Evolutionary conservation across 2,329 filamentous ascomycete species (phyloP).

Genomic region (Xylaria multiplex): DNA sequence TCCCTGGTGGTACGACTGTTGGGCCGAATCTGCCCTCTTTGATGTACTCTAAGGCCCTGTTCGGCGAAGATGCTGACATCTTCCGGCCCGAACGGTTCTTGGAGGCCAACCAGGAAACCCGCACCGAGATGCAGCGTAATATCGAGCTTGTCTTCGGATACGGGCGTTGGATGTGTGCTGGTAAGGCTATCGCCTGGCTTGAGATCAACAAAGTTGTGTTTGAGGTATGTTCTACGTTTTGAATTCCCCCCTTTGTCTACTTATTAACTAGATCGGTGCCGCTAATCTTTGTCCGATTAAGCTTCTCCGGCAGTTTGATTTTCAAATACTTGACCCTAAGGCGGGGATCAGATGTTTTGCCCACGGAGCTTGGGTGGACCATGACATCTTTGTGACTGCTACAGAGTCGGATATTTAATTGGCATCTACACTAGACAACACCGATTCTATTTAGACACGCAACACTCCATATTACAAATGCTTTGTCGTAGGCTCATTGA

Average conservation of each 20-base stretch:
- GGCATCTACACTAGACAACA: too few relatives aligned
- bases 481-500: too few relatives aligned
- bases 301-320: slow-evolving; percentile 46
- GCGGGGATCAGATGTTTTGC: slow-evolving; percentile 35
- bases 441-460: too few relatives aligned
- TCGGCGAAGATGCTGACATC: slow-evolving; percentile 52
- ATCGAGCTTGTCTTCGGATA: slow-evolving; percentile 55
- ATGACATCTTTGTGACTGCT: slow-evolving; percentile 41
- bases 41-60: slow-evolving; percentile 47
- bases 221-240: slow-evolving; percentile 49
- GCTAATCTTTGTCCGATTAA: slow-evolving; percentile 19
- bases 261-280: not conserved
- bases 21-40: slow-evolving; percentile 51
- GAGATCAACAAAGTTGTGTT: slow-evolving; percentile 56
- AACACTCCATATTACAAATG: too few relatives aligned
- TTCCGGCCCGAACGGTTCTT: slow-evolving; percentile 59
- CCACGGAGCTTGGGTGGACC: slow-evolving; percentile 42
- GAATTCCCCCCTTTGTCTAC: not conserved
- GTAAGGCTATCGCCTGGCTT: slow-evolving; percentile 55
- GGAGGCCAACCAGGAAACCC: slow-evolving; percentile 47
- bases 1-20: slow-evolving; percentile 53
- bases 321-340: slow-evolving; percentile 45
- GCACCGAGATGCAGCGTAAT: slow-evolving; percentile 49
- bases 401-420: slow-evolving; percentile 36
- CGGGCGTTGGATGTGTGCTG: slow-evolving; percentile 54